Base-by-base conservation (phyloP, 345 rosid genomes). In the Excoecaria agallocha region DNA sequence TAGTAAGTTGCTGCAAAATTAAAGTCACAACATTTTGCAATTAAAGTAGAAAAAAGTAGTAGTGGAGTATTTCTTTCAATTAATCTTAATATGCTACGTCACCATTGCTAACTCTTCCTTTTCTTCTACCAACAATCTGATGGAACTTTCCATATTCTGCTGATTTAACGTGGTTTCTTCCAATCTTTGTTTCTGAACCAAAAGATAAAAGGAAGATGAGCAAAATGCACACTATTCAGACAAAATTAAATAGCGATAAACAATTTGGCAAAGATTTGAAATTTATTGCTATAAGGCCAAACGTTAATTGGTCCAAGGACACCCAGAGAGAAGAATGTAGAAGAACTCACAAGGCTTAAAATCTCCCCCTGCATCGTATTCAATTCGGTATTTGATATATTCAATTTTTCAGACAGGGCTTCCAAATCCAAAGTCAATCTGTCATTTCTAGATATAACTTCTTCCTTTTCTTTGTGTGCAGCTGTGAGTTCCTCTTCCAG, bases 31-130 rank as follows among this genome's bases (percentile, higher is more conserved):
- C 10, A 37, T 54, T 39, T 43, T 59, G 62, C 59, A 25, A 60
- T 22, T 56, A 60, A 65, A 66, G 11, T 8, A 60, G 8, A 79
- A 48, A 10, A 51, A 0, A 65, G 39, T 45, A 64, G 22, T 45
- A 45, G 43, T 11, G 11, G 20, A 55, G 8, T 19, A 55, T 64
- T 13, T 38, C 13, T 30, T 76, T 41, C 17, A 62, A 62, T 16
- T 39, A 70, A 50, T 61, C 19, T 22, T 15, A 55, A 24, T 67
- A 52, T 20, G 62, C 61, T 69, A 72, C 6, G 59, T 30, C 85
- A 94, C 98, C 96, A 89, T 84, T 72, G 96, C 97, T 72, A 94
- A 84, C 77, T 92, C 97, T 75, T 94, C 96, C 86, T 92, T 92
- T 79, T 92, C 96, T 83, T 88, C 88, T 78, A 80, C 80, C 86